Percentiles rank a stretch among this genome's conserved stretches.
These are phyloP conservation scores for Pyrenochaeta sp. DNA, from an alignment of 2,329 filamentous ascomycete species.

Conservation along the genomic window DNA sequence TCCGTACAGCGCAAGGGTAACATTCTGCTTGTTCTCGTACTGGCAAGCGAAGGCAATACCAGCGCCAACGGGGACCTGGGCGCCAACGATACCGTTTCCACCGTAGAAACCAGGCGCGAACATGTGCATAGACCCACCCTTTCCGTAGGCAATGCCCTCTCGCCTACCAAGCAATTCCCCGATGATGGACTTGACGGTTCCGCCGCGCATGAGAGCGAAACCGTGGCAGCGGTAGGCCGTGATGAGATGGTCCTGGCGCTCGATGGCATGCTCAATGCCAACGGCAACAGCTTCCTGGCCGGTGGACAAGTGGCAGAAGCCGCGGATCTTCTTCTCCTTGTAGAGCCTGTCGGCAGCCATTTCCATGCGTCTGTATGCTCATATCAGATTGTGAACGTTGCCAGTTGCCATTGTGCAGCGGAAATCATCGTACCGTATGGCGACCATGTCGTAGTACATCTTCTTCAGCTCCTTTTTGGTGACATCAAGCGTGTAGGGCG, in stretches of 20 bases:
- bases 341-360: slow-evolving; percentile 98
- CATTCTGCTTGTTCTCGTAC: slow-evolving; percentile 87
- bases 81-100: slow-evolving; percentile 98
- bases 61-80: slow-evolving; percentile 96
- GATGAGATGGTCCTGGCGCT: slow-evolving; percentile 90
- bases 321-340: slow-evolving; percentile 99
- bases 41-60: slow-evolving; percentile 97
- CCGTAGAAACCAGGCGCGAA: slow-evolving; percentile 98
- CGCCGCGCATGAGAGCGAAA: slow-evolving; percentile 96
- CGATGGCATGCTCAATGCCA: slow-evolving; percentile 96
- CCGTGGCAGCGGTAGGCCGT: slow-evolving; percentile 99
- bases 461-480: slow-evolving; percentile 98
- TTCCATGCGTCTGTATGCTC: slow-evolving; percentile 84
- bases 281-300: slow-evolving; percentile 97
- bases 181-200: slow-evolving; percentile 58
- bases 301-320: slow-evolving; percentile 98
- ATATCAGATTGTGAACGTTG: slow-evolving; percentile 18
- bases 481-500: slow-evolving; percentile 87
- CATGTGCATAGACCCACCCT: slow-evolving; percentile 99
- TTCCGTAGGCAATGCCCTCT: slow-evolving; percentile 97
- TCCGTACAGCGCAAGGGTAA: slow-evolving; percentile 90
- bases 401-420: not conserved
- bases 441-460: slow-evolving; percentile 99
- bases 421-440: slow-evolving; percentile 75
- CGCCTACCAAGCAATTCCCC: slow-evolving; percentile 73